These are phyloP conservation scores for Tricharina praecox DNA, from an alignment of 495 filamentous ascomycete genomes.

Conservation along the genomic window DNA sequence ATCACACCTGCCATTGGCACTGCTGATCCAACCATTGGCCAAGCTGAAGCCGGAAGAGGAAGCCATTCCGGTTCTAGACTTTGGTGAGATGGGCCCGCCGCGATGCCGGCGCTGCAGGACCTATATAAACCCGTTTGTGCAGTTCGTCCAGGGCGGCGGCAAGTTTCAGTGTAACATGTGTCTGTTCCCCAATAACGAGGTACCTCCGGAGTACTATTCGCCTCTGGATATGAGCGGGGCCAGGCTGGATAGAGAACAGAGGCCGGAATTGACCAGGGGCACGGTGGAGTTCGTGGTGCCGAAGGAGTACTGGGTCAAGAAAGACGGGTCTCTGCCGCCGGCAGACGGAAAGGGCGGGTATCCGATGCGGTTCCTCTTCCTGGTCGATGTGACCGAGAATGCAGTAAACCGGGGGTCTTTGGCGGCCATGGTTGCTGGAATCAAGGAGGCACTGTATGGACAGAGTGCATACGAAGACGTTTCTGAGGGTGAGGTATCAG, in stretches of 20 bases:
- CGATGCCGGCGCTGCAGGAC: constrained; percentile 84
- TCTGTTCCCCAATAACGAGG: constrained; percentile 94
- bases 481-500: constrained; percentile 33
- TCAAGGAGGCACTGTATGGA: constrained; percentile 68
- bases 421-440: constrained; percentile 81
- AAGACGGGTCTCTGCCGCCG: constrained; percentile 50
- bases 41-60: constrained; percentile 68
- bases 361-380: constrained; percentile 64
- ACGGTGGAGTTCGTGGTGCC: constrained; percentile 94
- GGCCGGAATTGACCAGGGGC: constrained; percentile 76
- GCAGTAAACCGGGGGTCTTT: constrained; percentile 75
- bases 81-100: constrained; percentile 79
- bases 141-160: constrained; percentile 81
- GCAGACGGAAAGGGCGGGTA: constrained; percentile 23
- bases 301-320: constrained; percentile 94
- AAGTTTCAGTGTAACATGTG: constrained; percentile 99
- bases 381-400: constrained; percentile 85
- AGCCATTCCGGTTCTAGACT: constrained; percentile 83
- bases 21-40: constrained; percentile 79
- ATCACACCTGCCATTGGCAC: constrained; percentile 69
- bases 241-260: constrained; percentile 71
- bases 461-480: constrained; percentile 31
- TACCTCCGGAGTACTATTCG: constrained; percentile 77
- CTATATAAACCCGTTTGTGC: constrained; percentile 99
- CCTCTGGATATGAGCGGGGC: constrained; percentile 75